Base-by-base conservation (phyloP, 768 basidiomycete species). In the Lentinus brumalis region DNA sequence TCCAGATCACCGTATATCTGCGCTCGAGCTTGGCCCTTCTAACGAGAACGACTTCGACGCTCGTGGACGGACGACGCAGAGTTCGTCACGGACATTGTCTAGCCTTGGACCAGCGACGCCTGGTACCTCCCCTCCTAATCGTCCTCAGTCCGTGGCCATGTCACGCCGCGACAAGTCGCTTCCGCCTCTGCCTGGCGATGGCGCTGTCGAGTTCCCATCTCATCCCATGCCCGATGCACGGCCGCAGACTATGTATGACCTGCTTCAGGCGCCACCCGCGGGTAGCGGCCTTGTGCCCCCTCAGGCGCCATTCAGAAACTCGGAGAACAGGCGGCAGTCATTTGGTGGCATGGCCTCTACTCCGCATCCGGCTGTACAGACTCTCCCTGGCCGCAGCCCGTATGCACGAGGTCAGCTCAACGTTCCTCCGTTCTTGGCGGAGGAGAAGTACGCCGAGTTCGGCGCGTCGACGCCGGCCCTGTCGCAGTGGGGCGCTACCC, bases 161-260 rank as follows among this genome's bases (percentile, higher is more conserved):
- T 62, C 82, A 56, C 75, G 78, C 16, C 78, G 88, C 51, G 90
- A 93, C 61, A 94, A 94, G 67, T 88, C 85, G 5, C 74, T 94
- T 4, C 92, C 92, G 5, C 91, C 92, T 10, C 80, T 94, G 44
- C 92, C 88, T 2, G 81, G 78, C 15, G 82, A 83, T 26, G 49
- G 57, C 11, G 64, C 65, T 9, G 62, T 67, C n/a, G 71, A 72
- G 45, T 67, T 71, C 57, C 66, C 73, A 18, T 68, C 66, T 2
- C 63, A 66, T 35, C 52, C 62, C 10, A 55, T 66, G 57, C 57
- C 68, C 5, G 86, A 87, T 44, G 63, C 68, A 6, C 81, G 88
- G 38, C 87, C 89, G 7, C 85, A 83, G 57, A 91, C 89, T 2
- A 76, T 89, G 56, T 88, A 85, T 62, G 86, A 88, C 68, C 78